A percentile compares a stretch with the other conserved stretches of the same genome.
Conservation (phyloP, 257 asterid species). For the Fraxinus americana region DNA sequence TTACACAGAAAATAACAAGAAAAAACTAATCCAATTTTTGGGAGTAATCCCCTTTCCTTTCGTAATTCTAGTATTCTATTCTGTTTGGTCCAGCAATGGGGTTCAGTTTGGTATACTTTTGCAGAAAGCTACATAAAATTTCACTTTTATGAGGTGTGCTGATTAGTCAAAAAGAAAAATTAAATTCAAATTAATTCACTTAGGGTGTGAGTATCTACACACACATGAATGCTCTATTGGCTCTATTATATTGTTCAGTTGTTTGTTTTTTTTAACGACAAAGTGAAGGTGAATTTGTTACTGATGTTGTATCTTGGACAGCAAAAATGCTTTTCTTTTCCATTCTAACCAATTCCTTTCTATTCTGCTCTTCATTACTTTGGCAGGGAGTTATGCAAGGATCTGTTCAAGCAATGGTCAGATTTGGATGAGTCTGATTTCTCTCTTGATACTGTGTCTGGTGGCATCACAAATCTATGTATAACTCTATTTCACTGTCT, state of each 20-base stretch:
- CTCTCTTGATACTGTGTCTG: conserved; percentile 85
- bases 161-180: conserved; percentile 8
- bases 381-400: conserved; percentile 83
- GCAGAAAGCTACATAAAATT: not conserved
- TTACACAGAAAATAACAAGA: not conserved
- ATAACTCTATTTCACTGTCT: conserved; percentile 30
- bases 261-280: not conserved
- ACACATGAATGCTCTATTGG: conserved; percentile 4
- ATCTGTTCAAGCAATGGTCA: conserved; percentile 80
- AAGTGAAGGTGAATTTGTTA: not conserved
- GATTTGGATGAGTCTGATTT: conserved; percentile 68
- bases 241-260: conserved; percentile 9
- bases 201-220: not conserved
- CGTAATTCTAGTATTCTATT: not conserved
- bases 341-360: not conserved
- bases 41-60: not conserved
- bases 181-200: conserved; percentile 6
- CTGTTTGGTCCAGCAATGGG: not conserved
- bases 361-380: conserved; percentile 16
- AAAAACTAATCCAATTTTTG: not conserved
- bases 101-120: conserved; percentile 11
- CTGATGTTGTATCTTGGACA: not conserved
- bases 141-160: conserved; percentile 4
- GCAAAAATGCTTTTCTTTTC: conserved; percentile 1
- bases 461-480: conserved; percentile 95